These are phyloP conservation scores for Pythium pyrilobum DNA, from an alignment of 352 stramenopile genomes.

Conservation along the genomic window DNA sequence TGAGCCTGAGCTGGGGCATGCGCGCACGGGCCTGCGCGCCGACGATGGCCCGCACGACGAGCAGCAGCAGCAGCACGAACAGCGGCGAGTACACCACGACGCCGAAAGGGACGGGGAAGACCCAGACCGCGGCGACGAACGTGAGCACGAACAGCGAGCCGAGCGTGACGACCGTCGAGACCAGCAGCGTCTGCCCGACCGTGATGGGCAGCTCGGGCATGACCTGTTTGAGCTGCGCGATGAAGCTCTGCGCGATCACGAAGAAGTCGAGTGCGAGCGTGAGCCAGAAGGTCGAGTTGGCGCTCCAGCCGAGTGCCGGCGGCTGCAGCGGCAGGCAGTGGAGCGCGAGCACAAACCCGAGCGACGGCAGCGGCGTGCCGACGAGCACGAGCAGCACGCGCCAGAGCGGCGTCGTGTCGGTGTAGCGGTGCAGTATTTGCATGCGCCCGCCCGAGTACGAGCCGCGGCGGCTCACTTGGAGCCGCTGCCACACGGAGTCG, in stretches of 20 bases:
- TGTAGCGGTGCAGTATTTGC: conserved; percentile 13
- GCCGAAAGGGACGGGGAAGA: conserved; percentile 20
- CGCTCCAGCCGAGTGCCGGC: background rate
- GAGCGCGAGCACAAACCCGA: conserved; percentile 13
- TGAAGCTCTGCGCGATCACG: conserved; percentile 13
- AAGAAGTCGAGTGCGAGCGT: conserved; percentile 1
- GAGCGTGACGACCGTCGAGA: conserved; percentile 6
- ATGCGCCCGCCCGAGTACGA: conserved; percentile 12
- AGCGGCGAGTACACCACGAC: conserved; percentile 12
- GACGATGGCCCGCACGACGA: conserved; percentile 7
- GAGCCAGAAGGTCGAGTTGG: conserved; percentile 11
- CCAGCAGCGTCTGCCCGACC: background rate
- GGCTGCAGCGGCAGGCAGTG: conserved; percentile 12
- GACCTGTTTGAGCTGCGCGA: conserved; percentile 16
- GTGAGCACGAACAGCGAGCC: background rate
- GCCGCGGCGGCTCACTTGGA: conserved; percentile 18
- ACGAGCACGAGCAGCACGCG: conserved; percentile 6
- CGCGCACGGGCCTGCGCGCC: conserved; percentile 1
- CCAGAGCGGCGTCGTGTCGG: background rate
- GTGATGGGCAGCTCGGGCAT: conserved; percentile 20
- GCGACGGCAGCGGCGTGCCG: conserved; percentile 13
- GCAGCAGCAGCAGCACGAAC: background rate
- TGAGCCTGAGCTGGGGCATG: background rate
- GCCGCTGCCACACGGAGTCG: conserved; percentile 5
- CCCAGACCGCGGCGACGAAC: background rate